Evolutionary conservation across 331 rosid species (phyloP).

Genomic region (Dryas integrifolia): DNA sequence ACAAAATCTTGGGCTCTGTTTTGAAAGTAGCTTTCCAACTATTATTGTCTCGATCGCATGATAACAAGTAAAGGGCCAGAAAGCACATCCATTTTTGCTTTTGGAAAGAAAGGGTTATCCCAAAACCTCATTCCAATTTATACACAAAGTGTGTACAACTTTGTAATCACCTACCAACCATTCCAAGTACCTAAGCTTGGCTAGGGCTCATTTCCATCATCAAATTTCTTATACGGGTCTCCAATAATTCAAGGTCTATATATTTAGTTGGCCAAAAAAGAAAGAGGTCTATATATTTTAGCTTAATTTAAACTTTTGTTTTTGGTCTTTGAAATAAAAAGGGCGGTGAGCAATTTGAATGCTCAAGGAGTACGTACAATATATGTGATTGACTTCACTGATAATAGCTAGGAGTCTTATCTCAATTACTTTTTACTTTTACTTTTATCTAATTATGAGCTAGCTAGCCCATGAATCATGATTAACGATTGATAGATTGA

Average conservation of each 20-base stretch:
- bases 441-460: not conserved
- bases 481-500: not conserved
- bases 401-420: not conserved
- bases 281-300: too few species aligned
- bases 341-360: too few species aligned
- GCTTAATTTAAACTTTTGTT: too few species aligned
- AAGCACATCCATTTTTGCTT: constrained; percentile 6
- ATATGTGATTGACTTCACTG: not conserved
- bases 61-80: constrained; percentile 6
- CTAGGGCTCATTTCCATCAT: not conserved
- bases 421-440: constrained; percentile 3
- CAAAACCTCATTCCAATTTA: constrained; percentile 12
- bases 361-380: too few species aligned
- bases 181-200: too few species aligned
- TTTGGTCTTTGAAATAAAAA: too few species aligned
- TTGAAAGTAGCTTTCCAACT: constrained; percentile 27
- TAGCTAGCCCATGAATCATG: not conserved
- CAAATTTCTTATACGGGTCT: not conserved
- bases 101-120: constrained; percentile 1
- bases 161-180: too few species aligned
- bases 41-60: constrained; percentile 9
- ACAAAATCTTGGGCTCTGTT: constrained; percentile 41
- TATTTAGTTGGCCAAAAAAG: too few species aligned
- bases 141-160: not conserved
- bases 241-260: too few species aligned